Evolutionary conservation across 2,329 filamentous ascomycete genomes (phyloP).

Genomic region (Botrytis cinerea): DNA sequence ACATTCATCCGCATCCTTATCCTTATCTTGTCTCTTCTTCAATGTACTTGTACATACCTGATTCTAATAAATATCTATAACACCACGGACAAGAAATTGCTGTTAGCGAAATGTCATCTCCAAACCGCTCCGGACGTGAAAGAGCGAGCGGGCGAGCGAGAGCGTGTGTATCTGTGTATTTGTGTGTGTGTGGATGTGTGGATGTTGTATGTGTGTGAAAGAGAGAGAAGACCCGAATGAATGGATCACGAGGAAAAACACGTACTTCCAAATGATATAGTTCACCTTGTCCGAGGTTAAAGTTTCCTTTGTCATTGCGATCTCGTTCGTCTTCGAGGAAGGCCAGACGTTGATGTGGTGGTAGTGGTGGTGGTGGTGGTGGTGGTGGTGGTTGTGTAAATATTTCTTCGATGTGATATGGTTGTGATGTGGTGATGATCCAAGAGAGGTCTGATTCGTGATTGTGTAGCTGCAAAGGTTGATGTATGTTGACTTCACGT

Average conservation of each 20-base stretch:
- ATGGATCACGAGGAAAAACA: constrained; percentile 40
- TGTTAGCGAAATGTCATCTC: constrained; percentile 37
- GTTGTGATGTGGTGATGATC: neutral
- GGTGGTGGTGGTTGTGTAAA: neutral
- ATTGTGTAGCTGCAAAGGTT: neutral
- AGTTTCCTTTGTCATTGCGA: constrained; percentile 41
- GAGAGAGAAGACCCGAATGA: constrained; percentile 23
- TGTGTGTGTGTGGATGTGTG: neutral
- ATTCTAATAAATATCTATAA: constrained; percentile 43
- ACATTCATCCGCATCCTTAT: neutral
- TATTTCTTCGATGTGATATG: neutral
- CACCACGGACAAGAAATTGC: constrained; percentile 28
- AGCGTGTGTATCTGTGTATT: no score
- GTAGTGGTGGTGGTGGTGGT: neutral
- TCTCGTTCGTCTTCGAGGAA: constrained; percentile 8
- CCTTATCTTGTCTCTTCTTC: neutral
- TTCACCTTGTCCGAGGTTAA: constrained; percentile 69
- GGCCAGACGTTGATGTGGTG: neutral
- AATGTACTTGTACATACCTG: constrained; percentile 37
- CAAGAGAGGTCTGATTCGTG: neutral
- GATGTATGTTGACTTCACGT: neutral
- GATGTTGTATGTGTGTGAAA: neutral
- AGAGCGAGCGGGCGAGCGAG: neutral
- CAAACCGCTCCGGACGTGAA: constrained; percentile 33
- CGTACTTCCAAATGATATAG: constrained; percentile 71